Percentiles rank a stretch among this genome's conserved stretches.
These are phyloP conservation scores for Paratinospora sagittata DNA, from an alignment of 164 flowering plant genomes.

Conservation along the genomic window DNA sequence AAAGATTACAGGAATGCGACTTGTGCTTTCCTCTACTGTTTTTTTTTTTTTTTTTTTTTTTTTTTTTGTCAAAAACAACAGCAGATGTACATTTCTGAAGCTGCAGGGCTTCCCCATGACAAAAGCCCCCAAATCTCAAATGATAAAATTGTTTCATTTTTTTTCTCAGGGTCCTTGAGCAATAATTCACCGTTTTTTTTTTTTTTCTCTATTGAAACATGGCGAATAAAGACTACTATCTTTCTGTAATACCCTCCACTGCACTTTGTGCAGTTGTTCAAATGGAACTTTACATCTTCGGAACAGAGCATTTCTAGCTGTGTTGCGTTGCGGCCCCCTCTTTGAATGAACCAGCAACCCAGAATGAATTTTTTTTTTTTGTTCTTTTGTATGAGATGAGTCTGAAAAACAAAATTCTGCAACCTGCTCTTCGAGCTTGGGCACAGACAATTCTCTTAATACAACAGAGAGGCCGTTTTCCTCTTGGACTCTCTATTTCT, in stretches of 20 bases:
- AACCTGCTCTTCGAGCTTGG: constrained; percentile 46
- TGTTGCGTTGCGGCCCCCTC: constrained; percentile 46
- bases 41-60: no score
- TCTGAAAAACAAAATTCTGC: constrained; percentile 18
- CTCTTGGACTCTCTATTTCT: constrained; percentile 9
- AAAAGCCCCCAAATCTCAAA: constrained; percentile 6
- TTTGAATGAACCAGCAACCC: constrained; percentile 62
- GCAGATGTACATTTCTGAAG: constrained; percentile 26
- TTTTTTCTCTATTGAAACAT: background rate
- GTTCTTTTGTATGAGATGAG: constrained; percentile 12
- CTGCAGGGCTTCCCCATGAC: constrained; percentile 16
- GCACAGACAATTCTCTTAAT: constrained; percentile 16
- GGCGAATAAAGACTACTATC: background rate
- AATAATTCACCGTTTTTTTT: constrained; percentile 3
- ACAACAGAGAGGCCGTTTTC: constrained; percentile 18
- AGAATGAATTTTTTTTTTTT: constrained; percentile 23
- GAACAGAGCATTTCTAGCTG: constrained; percentile 19
- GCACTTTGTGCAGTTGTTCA: constrained; percentile 35
- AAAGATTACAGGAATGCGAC: background rate
- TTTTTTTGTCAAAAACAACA: constrained; percentile 11
- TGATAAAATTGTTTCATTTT: constrained; percentile 9
- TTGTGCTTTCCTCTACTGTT: background rate
- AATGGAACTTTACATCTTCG: constrained; percentile 15
- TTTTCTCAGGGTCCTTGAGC: background rate
- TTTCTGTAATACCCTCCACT: constrained; percentile 26